Conservation (phyloP, 2,329 filamentous ascomycete species). For the Kalaharituber pfeilii region DNA sequence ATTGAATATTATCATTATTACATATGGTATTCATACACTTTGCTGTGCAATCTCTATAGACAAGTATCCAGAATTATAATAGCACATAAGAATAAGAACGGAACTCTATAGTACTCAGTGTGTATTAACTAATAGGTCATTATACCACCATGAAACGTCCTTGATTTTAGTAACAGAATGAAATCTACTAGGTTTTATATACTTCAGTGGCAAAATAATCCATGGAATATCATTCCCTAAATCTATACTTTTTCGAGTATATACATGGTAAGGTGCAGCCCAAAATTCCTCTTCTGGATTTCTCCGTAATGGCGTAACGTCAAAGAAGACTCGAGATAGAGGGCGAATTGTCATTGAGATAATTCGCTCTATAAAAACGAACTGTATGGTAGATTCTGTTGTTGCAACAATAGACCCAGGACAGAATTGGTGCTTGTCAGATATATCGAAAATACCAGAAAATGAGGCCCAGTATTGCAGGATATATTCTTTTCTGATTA, state of each 20-base stretch:
- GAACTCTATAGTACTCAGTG: too few species aligned
- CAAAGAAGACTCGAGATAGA: background rate
- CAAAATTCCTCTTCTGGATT: background rate
- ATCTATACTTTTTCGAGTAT: background rate
- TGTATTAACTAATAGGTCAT: too few species aligned
- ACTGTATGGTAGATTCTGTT: background rate
- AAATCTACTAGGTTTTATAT: background rate
- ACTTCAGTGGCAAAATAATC: background rate
- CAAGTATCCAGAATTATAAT: too few species aligned
- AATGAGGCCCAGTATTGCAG: background rate
- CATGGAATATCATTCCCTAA: background rate
- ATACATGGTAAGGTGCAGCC: background rate
- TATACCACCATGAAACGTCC: background rate
- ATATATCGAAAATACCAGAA: background rate
- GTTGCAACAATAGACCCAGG: background rate
- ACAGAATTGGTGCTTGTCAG: background rate
- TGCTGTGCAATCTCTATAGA: too few species aligned
- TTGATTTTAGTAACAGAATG: background rate
- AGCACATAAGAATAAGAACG: too few species aligned
- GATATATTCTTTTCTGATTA: background rate
- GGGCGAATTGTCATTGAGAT: background rate
- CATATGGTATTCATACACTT: too few species aligned
- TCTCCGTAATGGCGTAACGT: background rate
- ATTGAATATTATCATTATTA: too few species aligned
- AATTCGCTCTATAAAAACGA: background rate